phyloP scores from a whole-genome alignment of 768 basidiomycete genomes.

The Hericium coralloides region DNA sequence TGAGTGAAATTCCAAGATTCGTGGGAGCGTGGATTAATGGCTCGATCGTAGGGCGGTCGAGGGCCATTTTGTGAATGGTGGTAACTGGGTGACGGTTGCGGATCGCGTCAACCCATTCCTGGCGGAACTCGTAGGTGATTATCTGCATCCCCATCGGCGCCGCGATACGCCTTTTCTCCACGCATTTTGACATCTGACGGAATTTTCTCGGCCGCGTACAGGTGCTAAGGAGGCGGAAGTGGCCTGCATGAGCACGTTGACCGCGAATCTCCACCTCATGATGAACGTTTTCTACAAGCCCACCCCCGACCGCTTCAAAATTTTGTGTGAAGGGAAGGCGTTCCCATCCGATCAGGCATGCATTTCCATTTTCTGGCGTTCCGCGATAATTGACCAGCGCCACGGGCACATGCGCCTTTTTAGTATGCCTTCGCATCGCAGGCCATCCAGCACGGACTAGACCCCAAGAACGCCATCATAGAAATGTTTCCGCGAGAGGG shows the following conservation, averaged over 20 bases:
- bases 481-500: conserved; percentile 73
- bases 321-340: conserved; percentile 87
- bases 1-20: conserved; percentile 21
- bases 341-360: conserved; percentile 95
- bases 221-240: conserved; percentile 87
- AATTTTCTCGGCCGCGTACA: conserved; percentile 25
- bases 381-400: neutral
- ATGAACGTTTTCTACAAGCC: conserved; percentile 94
- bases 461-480: conserved; percentile 64
- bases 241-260: conserved; percentile 91
- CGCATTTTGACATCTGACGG: neutral
- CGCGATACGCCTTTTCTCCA: neutral
- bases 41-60: conserved; percentile 56
- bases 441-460: conserved; percentile 66
- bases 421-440: conserved; percentile 98
- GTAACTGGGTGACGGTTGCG: conserved; percentile 77
- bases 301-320: conserved; percentile 76
- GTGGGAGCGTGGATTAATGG: too few species aligned
- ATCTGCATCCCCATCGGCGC: neutral
- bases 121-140: conserved; percentile 75
- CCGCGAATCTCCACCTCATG: conserved; percentile 92
- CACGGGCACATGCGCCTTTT: neutral
- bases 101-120: conserved; percentile 65
- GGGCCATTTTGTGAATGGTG: conserved; percentile 75
- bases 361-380: conserved; percentile 5